Conservation (phyloP, 148 eudicot species). For the Silene latifolia region DNA sequence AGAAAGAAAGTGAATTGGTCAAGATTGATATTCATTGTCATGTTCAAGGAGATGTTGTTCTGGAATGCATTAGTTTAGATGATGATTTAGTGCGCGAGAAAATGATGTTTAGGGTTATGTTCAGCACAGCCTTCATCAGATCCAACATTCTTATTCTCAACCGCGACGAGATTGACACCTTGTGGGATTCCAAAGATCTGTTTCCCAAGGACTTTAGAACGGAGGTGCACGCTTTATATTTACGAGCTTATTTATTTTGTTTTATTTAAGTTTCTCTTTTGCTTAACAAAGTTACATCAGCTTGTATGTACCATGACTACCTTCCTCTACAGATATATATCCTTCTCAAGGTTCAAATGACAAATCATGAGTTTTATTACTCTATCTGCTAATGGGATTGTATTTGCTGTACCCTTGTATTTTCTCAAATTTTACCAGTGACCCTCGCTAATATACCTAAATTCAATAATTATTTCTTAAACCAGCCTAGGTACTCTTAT, state of each 20-base stretch:
- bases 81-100: constrained; percentile 55
- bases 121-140: constrained; percentile 82
- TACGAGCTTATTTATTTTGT: neutral
- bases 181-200: constrained; percentile 61
- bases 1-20: constrained; percentile 69
- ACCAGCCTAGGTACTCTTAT: too few species aligned
- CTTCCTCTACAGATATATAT: neutral
- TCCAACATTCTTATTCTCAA: constrained; percentile 76
- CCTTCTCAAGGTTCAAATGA: neutral
- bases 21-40: constrained; percentile 76
- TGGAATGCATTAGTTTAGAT: constrained; percentile 72
- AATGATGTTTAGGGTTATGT: constrained; percentile 82
- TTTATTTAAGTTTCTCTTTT: neutral
- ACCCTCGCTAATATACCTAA: too few species aligned
- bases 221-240: constrained; percentile 42
- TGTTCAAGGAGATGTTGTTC: constrained; percentile 81
- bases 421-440: too few species aligned
- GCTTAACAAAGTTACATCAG: neutral
- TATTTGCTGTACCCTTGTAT: too few species aligned
- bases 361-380: neutral
- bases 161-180: constrained; percentile 67
- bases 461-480: too few species aligned
- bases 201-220: constrained; percentile 68
- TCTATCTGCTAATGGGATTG: too few species aligned
- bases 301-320: neutral